These are phyloP conservation scores for Centella asiatica DNA, from an alignment of 129 eudicot genomes.

Conservation along the genomic window DNA sequence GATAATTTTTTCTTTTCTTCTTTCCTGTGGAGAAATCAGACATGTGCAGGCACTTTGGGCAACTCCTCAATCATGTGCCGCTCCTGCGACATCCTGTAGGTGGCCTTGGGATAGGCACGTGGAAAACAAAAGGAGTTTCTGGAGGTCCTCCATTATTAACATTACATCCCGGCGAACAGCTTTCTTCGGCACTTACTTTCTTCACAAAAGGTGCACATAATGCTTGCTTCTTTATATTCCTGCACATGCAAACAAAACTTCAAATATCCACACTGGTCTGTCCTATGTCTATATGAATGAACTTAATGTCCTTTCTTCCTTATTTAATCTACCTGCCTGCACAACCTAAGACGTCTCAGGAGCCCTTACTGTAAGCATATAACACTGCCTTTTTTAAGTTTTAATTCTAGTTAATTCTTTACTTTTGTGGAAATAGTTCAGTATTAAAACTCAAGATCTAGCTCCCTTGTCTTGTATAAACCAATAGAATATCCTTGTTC, in stretches of 20 bases:
- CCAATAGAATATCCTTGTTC: neutral
- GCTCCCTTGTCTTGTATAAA: neutral
- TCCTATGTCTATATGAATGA: no score
- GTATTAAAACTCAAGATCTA: neutral
- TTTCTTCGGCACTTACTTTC: slow-evolving; percentile 42
- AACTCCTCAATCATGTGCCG: slow-evolving; percentile 38
- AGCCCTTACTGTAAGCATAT: no score
- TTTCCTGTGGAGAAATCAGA: slow-evolving; percentile 24
- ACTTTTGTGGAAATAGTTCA: no score
- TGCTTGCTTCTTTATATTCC: slow-evolving; percentile 1
- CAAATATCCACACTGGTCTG: no score
- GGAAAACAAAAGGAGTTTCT: slow-evolving; percentile 41
- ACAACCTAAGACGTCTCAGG: no score
- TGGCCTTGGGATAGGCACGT: slow-evolving; percentile 48
- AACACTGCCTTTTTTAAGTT: no score
- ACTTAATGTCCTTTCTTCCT: no score
- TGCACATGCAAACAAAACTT: no score
- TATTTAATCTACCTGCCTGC: no score
- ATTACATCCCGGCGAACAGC: slow-evolving; percentile 30
- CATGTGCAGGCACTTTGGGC: slow-evolving; percentile 51
- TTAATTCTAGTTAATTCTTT: no score
- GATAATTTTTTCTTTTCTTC: neutral
- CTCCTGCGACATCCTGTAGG: slow-evolving; percentile 52
- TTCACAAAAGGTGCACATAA: slow-evolving; percentile 37
- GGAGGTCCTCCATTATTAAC: slow-evolving; percentile 30